Conservation (phyloP, 1,284 basidiomycete species). For the Austroboletus olivaceoglutinosus region DNA sequence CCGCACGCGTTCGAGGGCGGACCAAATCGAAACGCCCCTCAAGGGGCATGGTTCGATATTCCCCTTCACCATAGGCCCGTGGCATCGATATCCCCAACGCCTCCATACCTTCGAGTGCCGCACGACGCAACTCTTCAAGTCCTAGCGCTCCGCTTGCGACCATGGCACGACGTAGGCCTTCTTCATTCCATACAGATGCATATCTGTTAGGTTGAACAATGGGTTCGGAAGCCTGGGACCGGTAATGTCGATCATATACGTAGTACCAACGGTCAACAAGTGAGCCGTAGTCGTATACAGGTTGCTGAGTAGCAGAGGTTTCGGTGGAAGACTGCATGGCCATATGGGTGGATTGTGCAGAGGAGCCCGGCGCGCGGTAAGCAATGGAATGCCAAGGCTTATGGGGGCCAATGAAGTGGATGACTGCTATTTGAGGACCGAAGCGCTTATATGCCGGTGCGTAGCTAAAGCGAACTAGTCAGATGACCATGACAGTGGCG, state of each 20-base stretch:
- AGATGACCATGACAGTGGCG: constrained; percentile 25
- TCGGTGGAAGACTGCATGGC: constrained; percentile 16
- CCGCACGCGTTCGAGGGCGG: constrained; percentile 51
- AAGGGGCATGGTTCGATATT: constrained; percentile 52
- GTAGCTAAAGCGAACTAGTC: constrained; percentile 56
- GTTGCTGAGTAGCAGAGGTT: constrained; percentile 36
- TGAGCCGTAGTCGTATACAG: constrained; percentile 69
- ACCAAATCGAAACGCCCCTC: constrained; percentile 86
- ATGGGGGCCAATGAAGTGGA: constrained; percentile 93
- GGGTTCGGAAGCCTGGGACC: constrained; percentile 45
- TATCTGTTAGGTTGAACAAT: constrained; percentile 51
- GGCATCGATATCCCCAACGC: constrained; percentile 8
- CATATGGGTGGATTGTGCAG: constrained; percentile 25
- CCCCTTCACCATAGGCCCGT: constrained; percentile 24
- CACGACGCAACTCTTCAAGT: constrained; percentile 66
- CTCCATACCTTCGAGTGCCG: constrained; percentile 49
- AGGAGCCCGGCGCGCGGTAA: constrained; percentile 58
- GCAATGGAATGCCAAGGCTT: constrained; percentile 88
- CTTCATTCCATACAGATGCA: constrained; percentile 36
- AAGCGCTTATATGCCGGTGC: constrained; percentile 94
- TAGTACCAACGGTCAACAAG: constrained; percentile 90
- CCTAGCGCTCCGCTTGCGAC: constrained; percentile 42
- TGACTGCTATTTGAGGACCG: constrained; percentile 81
- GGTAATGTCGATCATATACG: constrained; percentile 86
- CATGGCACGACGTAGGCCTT: constrained; percentile 29